Conservation (phyloP, 768 basidiomycete genomes). For the Rhodotorula toruloides region DNA sequence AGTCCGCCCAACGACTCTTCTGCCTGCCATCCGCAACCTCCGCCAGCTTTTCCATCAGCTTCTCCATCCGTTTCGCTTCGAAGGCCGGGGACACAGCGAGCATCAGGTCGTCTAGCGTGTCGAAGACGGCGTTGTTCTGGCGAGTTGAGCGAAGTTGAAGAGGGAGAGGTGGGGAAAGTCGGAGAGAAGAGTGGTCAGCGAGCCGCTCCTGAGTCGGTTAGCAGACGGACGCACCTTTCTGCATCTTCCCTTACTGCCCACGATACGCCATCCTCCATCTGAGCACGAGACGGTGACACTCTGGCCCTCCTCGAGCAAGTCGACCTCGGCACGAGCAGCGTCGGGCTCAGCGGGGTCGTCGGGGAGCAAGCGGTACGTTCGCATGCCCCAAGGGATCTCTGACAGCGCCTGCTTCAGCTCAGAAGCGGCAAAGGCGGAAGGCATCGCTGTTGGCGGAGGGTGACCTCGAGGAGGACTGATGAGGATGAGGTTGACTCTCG, state of each 20-base stretch:
- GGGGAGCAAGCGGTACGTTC: not conserved
- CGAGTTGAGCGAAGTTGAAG: too few species aligned
- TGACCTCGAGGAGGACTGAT: not conserved
- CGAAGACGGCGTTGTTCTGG: not conserved
- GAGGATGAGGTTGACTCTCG: not conserved
- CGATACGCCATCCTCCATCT: constrained; percentile 3
- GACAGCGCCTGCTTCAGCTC: constrained; percentile 13
- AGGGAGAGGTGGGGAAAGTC: not conserved
- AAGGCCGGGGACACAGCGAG: constrained; percentile 21
- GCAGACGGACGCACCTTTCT: not conserved
- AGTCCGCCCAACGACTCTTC: not conserved
- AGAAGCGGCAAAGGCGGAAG: not conserved
- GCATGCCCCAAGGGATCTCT: constrained; percentile 21
- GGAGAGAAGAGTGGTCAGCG: not conserved
- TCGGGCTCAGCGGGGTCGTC: not conserved
- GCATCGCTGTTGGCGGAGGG: not conserved
- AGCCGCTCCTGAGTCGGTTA: not conserved
- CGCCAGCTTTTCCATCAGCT: constrained; percentile 17
- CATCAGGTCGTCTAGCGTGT: constrained; percentile 26
- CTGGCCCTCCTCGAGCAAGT: constrained; percentile 9
- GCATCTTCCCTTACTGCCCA: not conserved
- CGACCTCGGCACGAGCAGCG: constrained; percentile 3
- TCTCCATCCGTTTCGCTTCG: constrained; percentile 5
- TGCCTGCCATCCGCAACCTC: not conserved
- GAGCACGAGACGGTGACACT: not conserved